These are phyloP conservation scores for Chlorella sorokiniana DNA, from an alignment of 139 green algal genomes.

Conservation along the genomic window DNA sequence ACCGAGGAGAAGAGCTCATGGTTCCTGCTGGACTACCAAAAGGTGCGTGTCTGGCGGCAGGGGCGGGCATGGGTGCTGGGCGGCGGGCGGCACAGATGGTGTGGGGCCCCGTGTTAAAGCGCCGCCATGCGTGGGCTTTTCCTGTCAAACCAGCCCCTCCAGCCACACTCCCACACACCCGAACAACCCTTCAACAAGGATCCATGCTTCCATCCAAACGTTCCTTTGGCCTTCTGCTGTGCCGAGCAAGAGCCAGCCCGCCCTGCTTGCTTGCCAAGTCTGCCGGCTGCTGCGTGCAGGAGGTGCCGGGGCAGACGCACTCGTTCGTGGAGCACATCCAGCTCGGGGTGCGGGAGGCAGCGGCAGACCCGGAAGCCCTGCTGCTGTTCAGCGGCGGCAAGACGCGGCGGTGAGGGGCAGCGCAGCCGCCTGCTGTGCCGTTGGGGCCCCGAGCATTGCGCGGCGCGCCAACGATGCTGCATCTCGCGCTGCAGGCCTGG, in stretches of 20 bases:
- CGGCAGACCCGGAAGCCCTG: slow-evolving; percentile 63
- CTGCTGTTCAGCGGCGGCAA: slow-evolving; percentile 80
- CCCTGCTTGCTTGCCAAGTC: neutral
- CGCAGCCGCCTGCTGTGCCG: neutral
- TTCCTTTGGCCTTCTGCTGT: too few species aligned
- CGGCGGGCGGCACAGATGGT: neutral
- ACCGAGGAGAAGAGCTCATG: slow-evolving; percentile 59
- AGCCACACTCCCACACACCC: too few species aligned
- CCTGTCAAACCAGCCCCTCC: too few species aligned
- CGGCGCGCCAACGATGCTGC: too few species aligned
- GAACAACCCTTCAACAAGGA: too few species aligned
- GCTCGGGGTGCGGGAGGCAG: slow-evolving; percentile 74
- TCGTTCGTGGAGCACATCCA: slow-evolving; percentile 88
- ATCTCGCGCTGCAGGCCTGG: too few species aligned
- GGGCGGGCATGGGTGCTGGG: neutral
- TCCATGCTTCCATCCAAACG: too few species aligned
- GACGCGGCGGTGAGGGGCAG: slow-evolving; percentile 19
- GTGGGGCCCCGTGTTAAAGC: too few species aligned
- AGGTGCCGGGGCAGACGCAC: slow-evolving; percentile 69
- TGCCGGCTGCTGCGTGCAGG: neutral
- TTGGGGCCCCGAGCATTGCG: neutral
- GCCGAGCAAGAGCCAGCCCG: neutral
- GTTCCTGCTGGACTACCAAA: slow-evolving; percentile 82
- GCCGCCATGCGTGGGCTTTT: too few species aligned
- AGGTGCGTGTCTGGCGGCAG: slow-evolving; percentile 40